These are phyloP conservation scores for Linaria vulgaris DNA, from an alignment of 257 asterid species.

Conservation along the genomic window DNA sequence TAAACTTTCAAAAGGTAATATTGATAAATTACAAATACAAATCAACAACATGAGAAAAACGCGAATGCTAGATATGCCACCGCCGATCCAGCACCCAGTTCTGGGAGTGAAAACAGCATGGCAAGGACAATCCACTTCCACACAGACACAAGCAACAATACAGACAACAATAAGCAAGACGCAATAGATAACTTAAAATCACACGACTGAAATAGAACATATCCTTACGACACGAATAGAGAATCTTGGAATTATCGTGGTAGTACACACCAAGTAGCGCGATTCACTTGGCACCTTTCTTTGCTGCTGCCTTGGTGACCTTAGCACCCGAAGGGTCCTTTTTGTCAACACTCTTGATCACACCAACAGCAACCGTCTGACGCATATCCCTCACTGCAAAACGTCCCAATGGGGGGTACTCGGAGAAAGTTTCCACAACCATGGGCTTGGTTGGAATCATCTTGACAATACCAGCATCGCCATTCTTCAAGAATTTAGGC, in stretches of 20 bases:
- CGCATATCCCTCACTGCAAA: constrained; percentile 53
- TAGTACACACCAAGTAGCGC: not conserved
- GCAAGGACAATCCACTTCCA: constrained; percentile 3
- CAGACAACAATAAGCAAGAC: not conserved
- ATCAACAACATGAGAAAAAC: too few species aligned
- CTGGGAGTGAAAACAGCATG: constrained; percentile 32
- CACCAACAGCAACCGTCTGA: constrained; percentile 48
- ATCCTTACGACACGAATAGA: not conserved
- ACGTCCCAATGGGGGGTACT: constrained; percentile 42
- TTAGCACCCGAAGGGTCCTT: constrained; percentile 46
- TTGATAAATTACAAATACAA: too few species aligned
- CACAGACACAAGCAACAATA: not conserved
- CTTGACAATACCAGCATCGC: constrained; percentile 40
- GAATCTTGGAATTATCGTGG: not conserved
- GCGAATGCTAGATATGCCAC: constrained; percentile 23
- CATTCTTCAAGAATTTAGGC: constrained; percentile 43
- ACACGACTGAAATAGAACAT: not conserved
- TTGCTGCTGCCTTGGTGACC: constrained; percentile 51
- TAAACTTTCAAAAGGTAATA: too few species aligned
- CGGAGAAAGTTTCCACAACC: constrained; percentile 41
- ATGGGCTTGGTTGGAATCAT: constrained; percentile 46
- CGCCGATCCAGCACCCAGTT: constrained; percentile 43
- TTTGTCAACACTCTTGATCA: constrained; percentile 44
- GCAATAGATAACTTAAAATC: constrained; percentile 1
- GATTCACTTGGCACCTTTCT: constrained; percentile 45